A percentile compares a stretch with the other conserved stretches of the same genome.
Conservation (phyloP, 1,139 yeast genomes). For the Spathaspora sp. region DNA sequence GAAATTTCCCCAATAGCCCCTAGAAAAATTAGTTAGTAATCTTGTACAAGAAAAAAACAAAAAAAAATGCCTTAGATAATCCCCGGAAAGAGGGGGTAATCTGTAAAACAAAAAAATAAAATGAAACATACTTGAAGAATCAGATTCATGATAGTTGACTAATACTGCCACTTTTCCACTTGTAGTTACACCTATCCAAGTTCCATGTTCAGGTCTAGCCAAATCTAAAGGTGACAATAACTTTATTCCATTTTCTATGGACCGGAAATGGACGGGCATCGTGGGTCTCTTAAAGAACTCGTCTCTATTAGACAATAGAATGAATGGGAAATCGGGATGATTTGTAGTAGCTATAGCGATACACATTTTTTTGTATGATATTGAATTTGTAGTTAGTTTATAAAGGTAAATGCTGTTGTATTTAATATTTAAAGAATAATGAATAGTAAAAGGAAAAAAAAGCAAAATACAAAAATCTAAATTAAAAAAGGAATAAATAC, state of each 20-base stretch:
- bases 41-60: constrained; percentile 4
- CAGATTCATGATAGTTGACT: constrained; percentile 63
- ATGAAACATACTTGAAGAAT: constrained; percentile 21
- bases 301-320: constrained; percentile 80
- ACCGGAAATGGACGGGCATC: constrained; percentile 53
- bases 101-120: background rate
- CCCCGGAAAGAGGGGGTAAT: constrained; percentile 1
- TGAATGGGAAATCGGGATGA: constrained; percentile 66
- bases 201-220: constrained; percentile 75
- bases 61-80: constrained; percentile 4
- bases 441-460: background rate
- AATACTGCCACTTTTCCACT: constrained; percentile 69
- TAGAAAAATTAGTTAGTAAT: constrained; percentile 16
- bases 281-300: constrained; percentile 80
- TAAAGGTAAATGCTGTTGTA: background rate
- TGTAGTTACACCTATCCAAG: constrained; percentile 82
- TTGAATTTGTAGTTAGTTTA: background rate
- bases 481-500: background rate
- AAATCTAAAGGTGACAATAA: constrained; percentile 75
- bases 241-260: constrained; percentile 26
- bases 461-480: background rate
- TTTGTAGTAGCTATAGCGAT: constrained; percentile 58
- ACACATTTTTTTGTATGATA: constrained; percentile 47
- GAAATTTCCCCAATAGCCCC: constrained; percentile 49
- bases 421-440: background rate